Percentiles rank a stretch among this genome's conserved stretches.
These are phyloP conservation scores for Lipomyces yamadae DNA, from an alignment of 805 yeast genomes.

Conservation along the genomic window DNA sequence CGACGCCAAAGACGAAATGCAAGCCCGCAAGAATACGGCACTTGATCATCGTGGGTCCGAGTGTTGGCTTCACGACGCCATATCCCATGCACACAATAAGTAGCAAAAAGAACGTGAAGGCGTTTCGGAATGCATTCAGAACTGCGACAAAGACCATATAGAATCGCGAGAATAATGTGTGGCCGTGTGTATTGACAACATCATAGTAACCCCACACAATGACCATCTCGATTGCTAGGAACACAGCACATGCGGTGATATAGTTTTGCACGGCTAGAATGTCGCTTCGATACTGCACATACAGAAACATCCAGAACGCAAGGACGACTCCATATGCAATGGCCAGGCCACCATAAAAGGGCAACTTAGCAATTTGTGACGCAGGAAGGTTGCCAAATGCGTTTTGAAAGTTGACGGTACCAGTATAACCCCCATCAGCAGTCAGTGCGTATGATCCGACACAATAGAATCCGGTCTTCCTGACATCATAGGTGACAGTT, in stretches of 20 bases:
- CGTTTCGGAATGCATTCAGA: slow-evolving; percentile 77
- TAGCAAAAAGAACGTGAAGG: slow-evolving; percentile 86
- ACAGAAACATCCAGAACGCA: slow-evolving; percentile 82
- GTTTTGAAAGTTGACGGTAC: slow-evolving; percentile 82
- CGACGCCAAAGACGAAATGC: slow-evolving; percentile 60
- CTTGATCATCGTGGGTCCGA: slow-evolving; percentile 77
- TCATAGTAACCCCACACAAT: slow-evolving; percentile 92
- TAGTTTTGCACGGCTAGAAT: slow-evolving; percentile 88
- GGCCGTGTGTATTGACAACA: slow-evolving; percentile 67
- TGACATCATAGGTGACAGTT: slow-evolving; percentile 63
- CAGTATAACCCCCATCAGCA: slow-evolving; percentile 55
- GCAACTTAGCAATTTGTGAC: slow-evolving; percentile 86
- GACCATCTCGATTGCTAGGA: slow-evolving; percentile 81
- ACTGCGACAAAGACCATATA: slow-evolving; percentile 80
- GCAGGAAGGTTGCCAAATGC: slow-evolving; percentile 91
- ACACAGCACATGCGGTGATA: slow-evolving; percentile 80
- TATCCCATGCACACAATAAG: slow-evolving; percentile 88
- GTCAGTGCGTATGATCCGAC: slow-evolving; percentile 67
- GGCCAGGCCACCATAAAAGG: slow-evolving; percentile 85
- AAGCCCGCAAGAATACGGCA: slow-evolving; percentile 63
- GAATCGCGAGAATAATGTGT: slow-evolving; percentile 61
- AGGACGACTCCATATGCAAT: slow-evolving; percentile 80
- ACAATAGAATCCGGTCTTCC: slow-evolving; percentile 89
- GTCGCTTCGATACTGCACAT: slow-evolving; percentile 83
- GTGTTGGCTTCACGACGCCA: slow-evolving; percentile 84